Base-by-base conservation (phyloP, 1,139 yeast genomes). In the Pichia sorboxylosa region DNA sequence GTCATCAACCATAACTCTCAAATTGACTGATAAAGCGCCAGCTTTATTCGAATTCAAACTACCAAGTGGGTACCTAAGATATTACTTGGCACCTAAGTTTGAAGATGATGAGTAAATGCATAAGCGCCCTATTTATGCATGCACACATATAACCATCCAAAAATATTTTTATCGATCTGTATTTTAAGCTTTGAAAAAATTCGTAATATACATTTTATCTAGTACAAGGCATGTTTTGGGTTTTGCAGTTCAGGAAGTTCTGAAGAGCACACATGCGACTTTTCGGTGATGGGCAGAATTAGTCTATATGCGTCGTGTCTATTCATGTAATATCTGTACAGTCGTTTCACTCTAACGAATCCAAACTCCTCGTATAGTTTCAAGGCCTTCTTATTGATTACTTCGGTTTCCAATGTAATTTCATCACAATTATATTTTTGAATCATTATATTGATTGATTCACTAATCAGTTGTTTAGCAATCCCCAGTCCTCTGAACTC, bases 1-100 rank as follows among this genome's bases (percentile, higher is more conserved):
- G 48, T 68, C 95, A 1, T 63, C 70, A 33, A 65, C 78, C 28
- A 87, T 90, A 42, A 79, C 92, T 32, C 69, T 90, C 46, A 81
- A 83, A 59, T 69, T 90, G 55, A 83, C 94, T 25, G 90, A 82
- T 51, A 85, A 82, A 56, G 76, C 93, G 15, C 99, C 99, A 21
- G 94, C 96, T 28, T 67, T 85, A 55, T 84, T 90, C 52, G 97
- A 87, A 63, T 90, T 80, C 64, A 81, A 80, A 59, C 68, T 90
- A 56, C 82, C 87, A 44, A 83, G 92, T 55, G 98, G 99, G 33
- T 83, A 83, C 61, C 67, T 90, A 57, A 79, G 95, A 58, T 90
- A 82, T 71, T 90, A 82, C 71, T 71, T 90, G 60, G 98, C 98
- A 48, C 98, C 98, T 39, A 90, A 90, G 69, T 84, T 85, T 55